A percentile compares a stretch with the other conserved stretches of the same genome.
These are phyloP conservation scores for Colletotrichum incanum DNA, from an alignment of 2,329 filamentous ascomycete genomes.

Conservation along the genomic window DNA sequence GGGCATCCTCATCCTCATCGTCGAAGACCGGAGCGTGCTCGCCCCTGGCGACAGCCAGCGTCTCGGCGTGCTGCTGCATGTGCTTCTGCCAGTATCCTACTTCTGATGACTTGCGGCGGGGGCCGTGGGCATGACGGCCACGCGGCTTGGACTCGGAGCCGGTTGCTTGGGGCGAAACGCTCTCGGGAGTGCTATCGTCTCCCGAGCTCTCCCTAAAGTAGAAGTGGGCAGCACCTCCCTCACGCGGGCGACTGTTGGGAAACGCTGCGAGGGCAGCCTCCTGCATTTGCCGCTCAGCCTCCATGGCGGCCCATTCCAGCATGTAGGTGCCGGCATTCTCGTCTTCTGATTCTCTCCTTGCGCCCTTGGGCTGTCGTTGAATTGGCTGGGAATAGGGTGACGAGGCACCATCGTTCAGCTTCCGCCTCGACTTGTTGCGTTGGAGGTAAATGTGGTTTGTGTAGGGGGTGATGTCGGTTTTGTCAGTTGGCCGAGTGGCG, in stretches of 20 bases:
- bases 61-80: conserved; percentile 84
- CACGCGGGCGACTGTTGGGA: conserved; percentile 78
- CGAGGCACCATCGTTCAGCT: conserved; percentile 46
- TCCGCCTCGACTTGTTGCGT: conserved; percentile 59
- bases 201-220: conserved; percentile 76
- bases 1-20: conserved; percentile 43
- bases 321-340: conserved; percentile 84
- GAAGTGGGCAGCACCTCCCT: conserved; percentile 81
- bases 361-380: conserved; percentile 56
- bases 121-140: conserved; percentile 47
- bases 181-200: conserved; percentile 64
- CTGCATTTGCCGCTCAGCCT: conserved; percentile 84
- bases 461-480: conserved; percentile 80
- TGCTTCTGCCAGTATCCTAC: conserved; percentile 84
- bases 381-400: conserved; percentile 44
- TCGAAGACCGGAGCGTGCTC: conserved; percentile 45
- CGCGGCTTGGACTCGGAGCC: conserved; percentile 45
- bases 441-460: conserved; percentile 73
- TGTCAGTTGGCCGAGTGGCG: conserved; percentile 76
- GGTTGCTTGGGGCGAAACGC: conserved; percentile 53
- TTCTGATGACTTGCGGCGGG: conserved; percentile 73
- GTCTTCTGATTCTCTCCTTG: conserved; percentile 80
- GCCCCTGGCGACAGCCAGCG: conserved; percentile 67
- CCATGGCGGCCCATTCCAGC: conserved; percentile 83
- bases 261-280: conserved; percentile 84